phyloP scores from a whole-genome alignment of 1,284 basidiomycete genomes.

The Termitomyces sp. region DNA sequence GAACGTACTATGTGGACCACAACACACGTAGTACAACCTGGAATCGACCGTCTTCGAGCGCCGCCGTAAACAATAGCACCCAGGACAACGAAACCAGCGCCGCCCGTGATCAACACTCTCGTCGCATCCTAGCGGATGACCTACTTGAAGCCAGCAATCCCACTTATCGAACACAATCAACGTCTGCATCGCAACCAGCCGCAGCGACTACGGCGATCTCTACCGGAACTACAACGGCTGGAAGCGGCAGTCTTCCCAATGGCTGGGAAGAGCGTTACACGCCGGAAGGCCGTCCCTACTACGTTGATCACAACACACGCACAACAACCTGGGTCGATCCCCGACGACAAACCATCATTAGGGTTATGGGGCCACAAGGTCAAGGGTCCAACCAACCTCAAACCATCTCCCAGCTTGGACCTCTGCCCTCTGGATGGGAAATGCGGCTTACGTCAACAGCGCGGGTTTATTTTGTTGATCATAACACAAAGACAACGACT shows the following conservation, averaged over 20 bases:
- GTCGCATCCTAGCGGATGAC: slow-evolving; percentile 76
- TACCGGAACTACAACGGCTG: slow-evolving; percentile 64
- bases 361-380: slow-evolving; percentile 85
- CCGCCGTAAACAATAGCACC: slow-evolving; percentile 46
- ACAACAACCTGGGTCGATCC: slow-evolving; percentile 97
- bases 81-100: slow-evolving; percentile 62
- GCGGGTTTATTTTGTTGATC: slow-evolving; percentile 94
- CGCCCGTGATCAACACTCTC: slow-evolving; percentile 74
- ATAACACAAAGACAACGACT: slow-evolving; percentile 96
- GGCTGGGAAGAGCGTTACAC: slow-evolving; percentile 97
- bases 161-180: slow-evolving; percentile 31
- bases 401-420: slow-evolving; percentile 86
- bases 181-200: slow-evolving; percentile 31
- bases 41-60: slow-evolving; percentile 67
- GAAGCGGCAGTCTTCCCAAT: slow-evolving; percentile 78
- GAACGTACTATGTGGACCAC: slow-evolving; percentile 92
- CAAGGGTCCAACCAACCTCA: slow-evolving; percentile 83
- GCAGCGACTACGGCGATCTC: slow-evolving; percentile 38
- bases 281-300: slow-evolving; percentile 90
- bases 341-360: slow-evolving; percentile 82
- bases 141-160: slow-evolving; percentile 61
- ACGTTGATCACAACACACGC: slow-evolving; percentile 91
- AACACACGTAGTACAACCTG: slow-evolving; percentile 92
- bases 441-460: slow-evolving; percentile 94
- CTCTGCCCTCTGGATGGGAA: slow-evolving; percentile 92